Conservation (phyloP, 2,329 filamentous ascomycete species). For the Calonectria naviculata region DNA sequence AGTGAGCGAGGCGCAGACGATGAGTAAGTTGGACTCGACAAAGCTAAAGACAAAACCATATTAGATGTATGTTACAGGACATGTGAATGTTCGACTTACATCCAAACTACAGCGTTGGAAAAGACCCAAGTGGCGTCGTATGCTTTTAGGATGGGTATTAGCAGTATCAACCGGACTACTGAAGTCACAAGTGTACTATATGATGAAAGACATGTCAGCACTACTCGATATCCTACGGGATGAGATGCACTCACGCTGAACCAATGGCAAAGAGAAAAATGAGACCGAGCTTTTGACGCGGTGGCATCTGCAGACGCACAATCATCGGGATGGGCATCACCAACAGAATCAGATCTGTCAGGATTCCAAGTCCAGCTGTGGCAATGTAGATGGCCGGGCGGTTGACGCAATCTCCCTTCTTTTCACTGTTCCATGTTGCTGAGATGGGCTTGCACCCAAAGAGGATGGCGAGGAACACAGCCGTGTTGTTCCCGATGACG, state of each 20-base stretch:
- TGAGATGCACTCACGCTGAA: conserved; percentile 38
- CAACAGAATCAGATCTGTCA: conserved; percentile 59
- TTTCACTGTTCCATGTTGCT: conserved; percentile 42
- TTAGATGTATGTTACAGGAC: conserved; percentile 6
- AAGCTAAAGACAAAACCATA: conserved; percentile 34
- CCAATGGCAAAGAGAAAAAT: conserved; percentile 59
- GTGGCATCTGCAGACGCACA: conserved; percentile 55
- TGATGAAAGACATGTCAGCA: conserved; percentile 7
- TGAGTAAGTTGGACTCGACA: conserved; percentile 48
- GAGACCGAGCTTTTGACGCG: conserved; percentile 57
- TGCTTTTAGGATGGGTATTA: conserved; percentile 40
- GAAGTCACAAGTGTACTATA: conserved; percentile 50
- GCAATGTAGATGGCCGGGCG: conserved; percentile 33
- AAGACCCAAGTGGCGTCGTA: conserved; percentile 46
- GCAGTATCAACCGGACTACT: conserved; percentile 44
- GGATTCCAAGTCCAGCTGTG: conserved; percentile 58
- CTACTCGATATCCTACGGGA: too few relatives aligned
- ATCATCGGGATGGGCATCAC: conserved; percentile 59
- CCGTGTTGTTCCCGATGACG: conserved; percentile 45
- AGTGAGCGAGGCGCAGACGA: conserved; percentile 51
- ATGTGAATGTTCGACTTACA: conserved; percentile 32
- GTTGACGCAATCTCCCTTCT: conserved; percentile 53
- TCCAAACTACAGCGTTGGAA: conserved; percentile 42
- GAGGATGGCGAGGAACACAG: conserved; percentile 47
- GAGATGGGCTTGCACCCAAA: conserved; percentile 52